These are phyloP conservation scores for Typha latifolia DNA, from an alignment of 176 grass and related monocot species.

Conservation along the genomic window DNA sequence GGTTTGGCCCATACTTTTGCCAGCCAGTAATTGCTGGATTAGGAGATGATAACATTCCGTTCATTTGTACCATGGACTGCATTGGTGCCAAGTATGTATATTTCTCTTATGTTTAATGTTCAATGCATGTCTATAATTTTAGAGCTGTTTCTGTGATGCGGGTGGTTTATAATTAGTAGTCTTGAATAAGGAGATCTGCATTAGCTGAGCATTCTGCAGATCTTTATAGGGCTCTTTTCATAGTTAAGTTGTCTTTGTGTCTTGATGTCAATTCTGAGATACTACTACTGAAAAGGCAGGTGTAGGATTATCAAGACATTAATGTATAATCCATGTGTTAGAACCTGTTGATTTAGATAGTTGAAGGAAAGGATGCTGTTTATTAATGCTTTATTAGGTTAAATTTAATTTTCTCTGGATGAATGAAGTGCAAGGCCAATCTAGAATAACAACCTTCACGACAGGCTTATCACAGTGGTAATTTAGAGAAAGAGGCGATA, in stretches of 20 bases:
- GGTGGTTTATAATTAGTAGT: not conserved
- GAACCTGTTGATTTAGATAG: too few relatives aligned
- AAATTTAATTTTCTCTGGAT: too few relatives aligned
- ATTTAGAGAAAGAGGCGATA: too few relatives aligned
- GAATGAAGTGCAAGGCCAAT: too few relatives aligned
- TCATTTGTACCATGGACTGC: conserved; percentile 99
- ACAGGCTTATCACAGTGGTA: too few relatives aligned
- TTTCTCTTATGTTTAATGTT: conserved; percentile 1
- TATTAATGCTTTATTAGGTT: too few relatives aligned
- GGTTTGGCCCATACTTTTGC: conserved; percentile 95
- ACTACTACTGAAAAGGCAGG: too few relatives aligned
- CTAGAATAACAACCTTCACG: too few relatives aligned
- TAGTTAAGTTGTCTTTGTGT: not conserved
- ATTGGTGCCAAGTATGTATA: conserved; percentile 90
- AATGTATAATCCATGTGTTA: too few relatives aligned
- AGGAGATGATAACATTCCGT: conserved; percentile 65
- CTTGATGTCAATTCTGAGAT: not conserved
- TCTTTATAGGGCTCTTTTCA: not conserved
- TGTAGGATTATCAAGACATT: too few relatives aligned
- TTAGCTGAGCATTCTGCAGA: not conserved
- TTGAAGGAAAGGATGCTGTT: too few relatives aligned
- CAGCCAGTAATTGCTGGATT: conserved; percentile 94
- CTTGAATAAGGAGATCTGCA: not conserved
- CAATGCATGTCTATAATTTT: not conserved
- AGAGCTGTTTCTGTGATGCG: not conserved